These are phyloP conservation scores for Nicotiana obtusifolia DNA, from an alignment of 257 asterid genomes.

Conservation along the genomic window DNA sequence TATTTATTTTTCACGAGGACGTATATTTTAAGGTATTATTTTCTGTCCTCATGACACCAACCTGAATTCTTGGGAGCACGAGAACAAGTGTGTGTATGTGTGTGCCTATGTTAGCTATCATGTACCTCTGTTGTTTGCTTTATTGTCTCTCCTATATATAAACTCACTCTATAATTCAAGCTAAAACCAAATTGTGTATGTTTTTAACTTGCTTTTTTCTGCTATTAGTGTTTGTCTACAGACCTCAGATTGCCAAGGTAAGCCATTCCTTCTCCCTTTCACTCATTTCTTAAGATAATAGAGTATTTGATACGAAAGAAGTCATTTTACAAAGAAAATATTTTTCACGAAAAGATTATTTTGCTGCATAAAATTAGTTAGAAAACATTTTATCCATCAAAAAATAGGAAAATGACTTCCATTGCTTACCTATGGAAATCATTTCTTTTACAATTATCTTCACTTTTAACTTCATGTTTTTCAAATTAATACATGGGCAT, in stretches of 20 bases:
- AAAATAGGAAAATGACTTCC: too few species aligned
- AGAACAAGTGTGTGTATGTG: constrained; percentile 21
- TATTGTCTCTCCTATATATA: constrained; percentile 22
- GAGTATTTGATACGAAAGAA: rapidly evolving
- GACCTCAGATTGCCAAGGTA: not conserved
- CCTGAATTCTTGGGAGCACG: constrained; percentile 39
- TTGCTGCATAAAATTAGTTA: too few species aligned
- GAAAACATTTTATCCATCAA: too few species aligned
- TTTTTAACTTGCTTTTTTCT: not conserved
- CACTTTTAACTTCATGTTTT: too few species aligned
- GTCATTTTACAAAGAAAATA: not conserved
- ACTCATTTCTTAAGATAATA: not conserved
- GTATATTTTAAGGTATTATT: not conserved
- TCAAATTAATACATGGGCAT: too few species aligned
- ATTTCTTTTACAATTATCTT: too few species aligned
- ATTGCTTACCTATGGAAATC: too few species aligned
- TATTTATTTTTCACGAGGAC: not conserved
- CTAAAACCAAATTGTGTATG: not conserved
- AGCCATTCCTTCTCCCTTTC: not conserved
- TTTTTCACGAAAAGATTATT: too few species aligned
- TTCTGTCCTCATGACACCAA: constrained; percentile 18
- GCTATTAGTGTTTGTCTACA: not conserved
- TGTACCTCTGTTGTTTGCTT: constrained; percentile 27
- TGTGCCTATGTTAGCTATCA: constrained; percentile 28
- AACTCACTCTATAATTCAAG: not conserved